Percentiles rank a stretch among this genome's conserved stretches.
These are phyloP conservation scores for Pochonia chlamydosporia DNA, from an alignment of 2,329 filamentous ascomycete genomes.

Conservation along the genomic window DNA sequence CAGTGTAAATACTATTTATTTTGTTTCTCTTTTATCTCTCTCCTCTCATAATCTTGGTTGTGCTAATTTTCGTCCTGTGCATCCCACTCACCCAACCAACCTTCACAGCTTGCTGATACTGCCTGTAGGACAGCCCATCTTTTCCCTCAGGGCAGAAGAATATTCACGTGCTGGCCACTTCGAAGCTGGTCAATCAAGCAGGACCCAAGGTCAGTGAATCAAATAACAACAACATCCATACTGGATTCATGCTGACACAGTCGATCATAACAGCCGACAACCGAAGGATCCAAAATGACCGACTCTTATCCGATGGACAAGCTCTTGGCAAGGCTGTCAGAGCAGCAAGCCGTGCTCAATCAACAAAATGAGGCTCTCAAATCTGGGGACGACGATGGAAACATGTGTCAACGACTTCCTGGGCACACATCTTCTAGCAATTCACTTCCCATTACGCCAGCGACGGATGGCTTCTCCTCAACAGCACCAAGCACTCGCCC, in stretches of 20 bases:
- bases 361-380: slow-evolving; percentile 53
- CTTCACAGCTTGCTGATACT: background rate
- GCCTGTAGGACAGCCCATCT: slow-evolving; percentile 15
- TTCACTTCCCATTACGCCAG: slow-evolving; percentile 58
- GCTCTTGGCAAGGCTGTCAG: slow-evolving; percentile 66
- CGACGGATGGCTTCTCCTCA: slow-evolving; percentile 46
- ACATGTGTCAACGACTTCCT: slow-evolving; percentile 23
- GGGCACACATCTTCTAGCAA: slow-evolving; percentile 49
- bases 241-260: background rate
- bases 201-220: slow-evolving; percentile 41
- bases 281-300: slow-evolving; percentile 16
- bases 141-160: slow-evolving; percentile 31
- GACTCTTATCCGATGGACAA: slow-evolving; percentile 60
- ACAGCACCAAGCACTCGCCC: slow-evolving; percentile 45
- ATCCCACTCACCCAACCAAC: background rate
- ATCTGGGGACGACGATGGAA: slow-evolving; percentile 28
- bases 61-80: background rate
- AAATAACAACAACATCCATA: background rate
- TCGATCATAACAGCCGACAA: slow-evolving; percentile 35
- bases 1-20: slow-evolving; percentile 13
- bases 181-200: slow-evolving; percentile 50
- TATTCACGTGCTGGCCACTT: slow-evolving; percentile 43
- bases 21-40: background rate
- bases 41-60: background rate
- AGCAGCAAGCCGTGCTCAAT: slow-evolving; percentile 58